Percentiles rank a stretch among this genome's conserved stretches.
Evolutionary conservation across 2,329 filamentous ascomycete genomes (phyloP).

Genomic region (Monosporascus sp.): DNA sequence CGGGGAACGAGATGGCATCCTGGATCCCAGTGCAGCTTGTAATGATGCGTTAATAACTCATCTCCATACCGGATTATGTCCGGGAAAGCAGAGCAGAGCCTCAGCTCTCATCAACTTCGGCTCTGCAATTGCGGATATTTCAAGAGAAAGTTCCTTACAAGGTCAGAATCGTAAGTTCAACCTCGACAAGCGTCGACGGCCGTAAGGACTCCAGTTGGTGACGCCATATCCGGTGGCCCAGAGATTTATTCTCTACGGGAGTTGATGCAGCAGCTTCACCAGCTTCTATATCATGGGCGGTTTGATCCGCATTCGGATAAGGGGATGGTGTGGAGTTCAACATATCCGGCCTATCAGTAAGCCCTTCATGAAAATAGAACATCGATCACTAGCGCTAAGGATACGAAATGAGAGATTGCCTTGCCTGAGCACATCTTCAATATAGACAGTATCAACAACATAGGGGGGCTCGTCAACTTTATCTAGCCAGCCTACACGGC

Average conservation of each 20-base stretch:
- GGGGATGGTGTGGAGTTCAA: neutral
- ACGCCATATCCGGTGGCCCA: neutral
- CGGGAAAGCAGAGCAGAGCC: neutral
- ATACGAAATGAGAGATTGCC: neutral
- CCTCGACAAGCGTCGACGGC: neutral
- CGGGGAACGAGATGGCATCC: slow-evolving; percentile 55
- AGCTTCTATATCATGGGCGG: neutral
- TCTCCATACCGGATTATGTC: neutral
- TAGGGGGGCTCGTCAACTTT: too few species aligned
- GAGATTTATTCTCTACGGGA: neutral
- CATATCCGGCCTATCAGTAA: neutral
- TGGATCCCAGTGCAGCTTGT: slow-evolving; percentile 42
- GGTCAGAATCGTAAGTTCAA: neutral
- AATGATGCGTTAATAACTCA: slow-evolving; percentile 1
- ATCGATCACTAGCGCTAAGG: neutral
- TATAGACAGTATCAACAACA: neutral
- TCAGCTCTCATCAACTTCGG: neutral
- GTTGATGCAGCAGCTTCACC: neutral
- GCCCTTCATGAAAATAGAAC: neutral
- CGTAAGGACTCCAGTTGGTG: neutral
- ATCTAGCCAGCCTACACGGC: neutral
- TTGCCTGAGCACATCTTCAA: neutral
- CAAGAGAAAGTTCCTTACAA: neutral
- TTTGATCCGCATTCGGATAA: neutral
- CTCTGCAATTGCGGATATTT: neutral